Percentiles rank a stretch among this genome's conserved stretches.
phyloP scores from a whole-genome alignment of 2,329 filamentous ascomycete species.

The Penicillium sp. region DNA sequence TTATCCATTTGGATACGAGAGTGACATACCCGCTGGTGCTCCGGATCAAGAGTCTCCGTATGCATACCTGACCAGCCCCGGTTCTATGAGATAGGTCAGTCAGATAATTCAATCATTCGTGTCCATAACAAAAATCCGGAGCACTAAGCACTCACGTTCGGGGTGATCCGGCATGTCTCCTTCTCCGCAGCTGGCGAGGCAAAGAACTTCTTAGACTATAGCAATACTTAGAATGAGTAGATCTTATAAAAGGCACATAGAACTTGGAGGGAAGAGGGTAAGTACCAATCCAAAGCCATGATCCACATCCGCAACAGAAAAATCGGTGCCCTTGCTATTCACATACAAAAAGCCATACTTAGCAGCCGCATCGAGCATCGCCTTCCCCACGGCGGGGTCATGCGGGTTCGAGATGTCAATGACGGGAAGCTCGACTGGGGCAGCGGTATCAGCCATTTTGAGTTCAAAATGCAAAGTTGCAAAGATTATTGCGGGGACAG shows the following conservation, averaged over 20 bases:
- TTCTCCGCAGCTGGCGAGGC: slow-evolving; percentile 69
- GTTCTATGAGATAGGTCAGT: slow-evolving; percentile 56
- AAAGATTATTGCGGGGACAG: background rate
- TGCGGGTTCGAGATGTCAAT: slow-evolving; percentile 72
- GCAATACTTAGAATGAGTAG: background rate
- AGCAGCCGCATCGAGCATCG: slow-evolving; percentile 74
- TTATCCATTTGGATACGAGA: background rate
- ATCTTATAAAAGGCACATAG: background rate
- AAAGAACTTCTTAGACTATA: slow-evolving; percentile 72
- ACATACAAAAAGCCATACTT: slow-evolving; percentile 90
- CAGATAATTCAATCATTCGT: background rate
- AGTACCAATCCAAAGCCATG: slow-evolving; percentile 71
- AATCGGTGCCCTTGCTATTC: slow-evolving; percentile 68
- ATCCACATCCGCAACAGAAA: slow-evolving; percentile 65
- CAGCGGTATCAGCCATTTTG: slow-evolving; percentile 25
- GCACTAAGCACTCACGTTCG: slow-evolving; percentile 46
- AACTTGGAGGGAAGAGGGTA: background rate
- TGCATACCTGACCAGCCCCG: slow-evolving; percentile 88
- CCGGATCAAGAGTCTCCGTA: slow-evolving; percentile 81
- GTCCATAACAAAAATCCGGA: background rate
- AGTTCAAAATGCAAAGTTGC: background rate
- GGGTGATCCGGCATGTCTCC: slow-evolving; percentile 69
- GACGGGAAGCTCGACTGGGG: slow-evolving; percentile 64
- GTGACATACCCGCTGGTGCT: slow-evolving; percentile 67
- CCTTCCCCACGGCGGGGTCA: slow-evolving; percentile 61